Conservation (phyloP, 768 basidiomycete species). For the Mycena epipterygia region DNA sequence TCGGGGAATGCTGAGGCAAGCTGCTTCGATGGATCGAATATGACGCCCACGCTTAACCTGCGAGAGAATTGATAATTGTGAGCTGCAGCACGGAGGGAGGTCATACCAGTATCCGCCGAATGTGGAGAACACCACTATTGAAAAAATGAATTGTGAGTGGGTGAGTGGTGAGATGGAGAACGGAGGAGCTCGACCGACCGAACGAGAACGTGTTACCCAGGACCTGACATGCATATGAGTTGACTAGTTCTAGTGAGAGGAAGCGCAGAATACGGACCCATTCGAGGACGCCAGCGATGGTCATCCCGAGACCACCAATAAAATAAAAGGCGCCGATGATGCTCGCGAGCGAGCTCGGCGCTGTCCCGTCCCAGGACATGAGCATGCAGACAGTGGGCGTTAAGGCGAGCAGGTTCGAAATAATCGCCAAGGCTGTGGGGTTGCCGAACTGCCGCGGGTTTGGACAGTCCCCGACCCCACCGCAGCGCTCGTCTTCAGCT, state of each 20-base stretch:
- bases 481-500: conserved; percentile 35
- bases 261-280: conserved; percentile 27
- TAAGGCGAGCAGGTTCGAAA: conserved; percentile 33
- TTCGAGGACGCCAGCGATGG: conserved; percentile 36
- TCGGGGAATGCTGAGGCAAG: conserved; percentile 26
- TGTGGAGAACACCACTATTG: conserved; percentile 31
- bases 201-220: conserved; percentile 39
- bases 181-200: neutral
- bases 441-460: conserved; percentile 31
- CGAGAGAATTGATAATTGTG: neutral
- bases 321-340: conserved; percentile 37
- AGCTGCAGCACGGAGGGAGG: neutral
- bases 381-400: conserved; percentile 37
- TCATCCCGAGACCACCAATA: conserved; percentile 35
- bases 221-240: conserved; percentile 25
- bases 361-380: conserved; percentile 36
- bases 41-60: conserved; percentile 34
- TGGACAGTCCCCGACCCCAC: neutral
- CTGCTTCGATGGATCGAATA: conserved; percentile 34
- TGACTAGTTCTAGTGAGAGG: conserved; percentile 18
- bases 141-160: no score
- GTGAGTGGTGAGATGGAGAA: conserved; percentile 11
- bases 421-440: conserved; percentile 35
- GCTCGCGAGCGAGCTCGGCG: conserved; percentile 22
- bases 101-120: conserved; percentile 36